Conservation (phyloP, 441 rosid species). For the Cnidoscolus chayamansa region DNA sequence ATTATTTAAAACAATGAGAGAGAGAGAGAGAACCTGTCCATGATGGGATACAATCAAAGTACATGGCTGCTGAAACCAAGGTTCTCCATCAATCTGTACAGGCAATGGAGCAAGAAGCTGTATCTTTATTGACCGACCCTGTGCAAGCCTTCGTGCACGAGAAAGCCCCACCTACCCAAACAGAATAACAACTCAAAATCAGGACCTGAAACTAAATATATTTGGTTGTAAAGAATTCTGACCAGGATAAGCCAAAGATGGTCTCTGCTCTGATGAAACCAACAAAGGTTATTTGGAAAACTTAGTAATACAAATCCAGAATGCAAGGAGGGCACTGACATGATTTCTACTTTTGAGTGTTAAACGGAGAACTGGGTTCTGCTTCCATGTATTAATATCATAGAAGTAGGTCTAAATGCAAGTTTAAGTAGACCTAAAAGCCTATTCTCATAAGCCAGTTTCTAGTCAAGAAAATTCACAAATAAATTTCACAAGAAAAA, state of each 20-base stretch:
- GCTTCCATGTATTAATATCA: not conserved
- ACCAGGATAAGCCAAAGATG: not conserved
- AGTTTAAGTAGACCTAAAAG: not conserved
- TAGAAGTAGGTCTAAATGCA: not conserved
- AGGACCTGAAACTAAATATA: not conserved
- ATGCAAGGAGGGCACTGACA: not conserved
- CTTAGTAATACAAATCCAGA: not conserved
- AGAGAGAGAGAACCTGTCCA: conserved; percentile 66
- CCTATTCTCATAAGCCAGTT: not conserved
- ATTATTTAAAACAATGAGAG: not conserved
- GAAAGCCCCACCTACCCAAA: conserved; percentile 85
- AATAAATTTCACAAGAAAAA: not conserved
- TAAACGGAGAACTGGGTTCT: not conserved
- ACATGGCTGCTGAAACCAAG: conserved; percentile 90
- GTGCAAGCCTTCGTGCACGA: conserved; percentile 93
- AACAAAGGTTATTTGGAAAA: not conserved
- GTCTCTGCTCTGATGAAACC: not conserved
- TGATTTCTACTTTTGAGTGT: not conserved
- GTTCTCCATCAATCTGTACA: conserved; percentile 96
- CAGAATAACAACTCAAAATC: conserved; percentile 18
- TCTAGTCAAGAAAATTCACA: not conserved
- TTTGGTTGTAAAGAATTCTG: conserved; percentile 4
- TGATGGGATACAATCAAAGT: conserved; percentile 78
- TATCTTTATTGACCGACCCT: conserved; percentile 83
- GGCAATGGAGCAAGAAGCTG: conserved; percentile 77